Percentiles rank a stretch among this genome's conserved stretches.
phyloP scores from a whole-genome alignment of 768 basidiomycete genomes.

The Mycena amicta region DNA sequence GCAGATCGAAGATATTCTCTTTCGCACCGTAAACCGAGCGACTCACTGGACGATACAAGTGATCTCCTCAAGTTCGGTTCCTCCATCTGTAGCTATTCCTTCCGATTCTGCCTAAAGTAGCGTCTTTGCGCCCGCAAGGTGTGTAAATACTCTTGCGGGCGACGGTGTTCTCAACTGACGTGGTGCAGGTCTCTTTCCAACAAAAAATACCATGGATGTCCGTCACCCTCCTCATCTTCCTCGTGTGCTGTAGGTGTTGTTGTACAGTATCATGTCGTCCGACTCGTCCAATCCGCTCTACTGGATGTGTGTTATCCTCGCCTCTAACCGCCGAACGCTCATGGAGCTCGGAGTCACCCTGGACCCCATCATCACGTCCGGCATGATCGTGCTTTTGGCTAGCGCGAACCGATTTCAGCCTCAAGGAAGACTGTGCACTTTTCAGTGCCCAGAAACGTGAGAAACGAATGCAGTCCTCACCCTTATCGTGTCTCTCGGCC shows the following conservation, averaged over 20 bases:
- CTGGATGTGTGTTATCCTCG: constrained; percentile 99
- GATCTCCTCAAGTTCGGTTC: constrained; percentile 94
- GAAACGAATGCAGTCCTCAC: constrained; percentile 78
- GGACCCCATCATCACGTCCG: constrained; percentile 97
- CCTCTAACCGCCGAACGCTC: constrained; percentile 96
- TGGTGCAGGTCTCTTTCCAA: constrained; percentile 83
- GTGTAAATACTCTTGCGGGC: constrained; percentile 46
- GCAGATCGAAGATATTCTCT: too few species aligned
- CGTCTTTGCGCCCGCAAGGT: constrained; percentile 98
- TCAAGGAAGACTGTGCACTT: constrained; percentile 96
- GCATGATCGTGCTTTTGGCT: constrained; percentile 99
- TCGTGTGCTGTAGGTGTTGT: constrained; percentile 98
- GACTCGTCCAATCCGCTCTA: constrained; percentile 99
- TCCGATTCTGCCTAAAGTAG: constrained; percentile 94
- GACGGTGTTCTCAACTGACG: constrained; percentile 13
- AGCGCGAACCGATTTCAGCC: constrained; percentile 95
- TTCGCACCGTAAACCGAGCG: too few species aligned
- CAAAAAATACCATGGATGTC: constrained; percentile 99
- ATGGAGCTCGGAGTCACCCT: constrained; percentile 99
- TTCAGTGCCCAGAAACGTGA: constrained; percentile 97
- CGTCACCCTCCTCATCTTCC: constrained; percentile 97
- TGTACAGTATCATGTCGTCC: constrained; percentile 99
- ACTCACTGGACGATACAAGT: too few species aligned
- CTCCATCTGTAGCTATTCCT: constrained; percentile 97
- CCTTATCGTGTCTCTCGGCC: constrained; percentile 93